A percentile compares a stretch with the other conserved stretches of the same genome.
Evolutionary conservation across 108 stramenopile genomes (phyloP).

Genomic region (Pseudonitzschia multiseries): DNA sequence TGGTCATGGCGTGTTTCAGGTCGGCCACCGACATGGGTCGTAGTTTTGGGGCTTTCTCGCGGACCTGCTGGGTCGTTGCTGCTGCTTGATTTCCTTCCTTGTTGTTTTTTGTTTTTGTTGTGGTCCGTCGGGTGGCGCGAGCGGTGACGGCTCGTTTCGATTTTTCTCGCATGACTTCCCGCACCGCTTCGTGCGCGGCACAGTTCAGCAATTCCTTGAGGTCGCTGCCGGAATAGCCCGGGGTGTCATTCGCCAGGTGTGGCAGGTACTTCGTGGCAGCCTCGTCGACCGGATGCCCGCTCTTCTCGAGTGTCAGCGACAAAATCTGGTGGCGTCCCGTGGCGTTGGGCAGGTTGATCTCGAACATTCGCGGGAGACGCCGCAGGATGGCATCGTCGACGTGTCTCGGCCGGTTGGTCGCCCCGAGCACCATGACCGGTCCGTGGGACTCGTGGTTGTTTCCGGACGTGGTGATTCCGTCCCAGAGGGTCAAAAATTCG

Average conservation of each 20-base stretch:
- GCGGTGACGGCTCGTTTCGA: constrained; percentile 53
- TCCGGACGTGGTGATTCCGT: constrained; percentile 61
- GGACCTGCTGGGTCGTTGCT: no score
- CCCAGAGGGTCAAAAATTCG: constrained; percentile 96
- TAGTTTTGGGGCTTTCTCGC: constrained; percentile 27
- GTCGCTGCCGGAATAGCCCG: constrained; percentile 93
- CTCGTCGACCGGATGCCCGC: constrained; percentile 38
- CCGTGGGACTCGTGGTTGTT: constrained; percentile 7
- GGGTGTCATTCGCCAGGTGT: constrained; percentile 60
- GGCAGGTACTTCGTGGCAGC: constrained; percentile 52
- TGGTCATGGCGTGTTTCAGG: constrained; percentile 61
- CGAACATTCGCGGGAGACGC: constrained; percentile 89
- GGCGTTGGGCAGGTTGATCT: constrained; percentile 72
- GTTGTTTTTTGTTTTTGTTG: constrained; percentile 21
- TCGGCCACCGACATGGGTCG: constrained; percentile 67
- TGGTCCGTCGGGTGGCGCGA: background rate
- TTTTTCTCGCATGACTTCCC: constrained; percentile 73
- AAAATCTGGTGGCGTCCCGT: constrained; percentile 81
- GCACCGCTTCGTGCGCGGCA: constrained; percentile 86
- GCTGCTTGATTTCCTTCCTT: constrained; percentile 9
- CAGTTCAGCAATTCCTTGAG: constrained; percentile 94
- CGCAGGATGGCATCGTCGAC: constrained; percentile 95
- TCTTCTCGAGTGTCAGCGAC: constrained; percentile 61
- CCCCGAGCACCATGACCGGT: constrained; percentile 90
- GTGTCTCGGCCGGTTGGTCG: constrained; percentile 93